Evolutionary conservation across 1,284 basidiomycete genomes (phyloP), one percentile per base, ranked within the genome.

Genomic region (Butyriboletus appendiculatus): DNA sequence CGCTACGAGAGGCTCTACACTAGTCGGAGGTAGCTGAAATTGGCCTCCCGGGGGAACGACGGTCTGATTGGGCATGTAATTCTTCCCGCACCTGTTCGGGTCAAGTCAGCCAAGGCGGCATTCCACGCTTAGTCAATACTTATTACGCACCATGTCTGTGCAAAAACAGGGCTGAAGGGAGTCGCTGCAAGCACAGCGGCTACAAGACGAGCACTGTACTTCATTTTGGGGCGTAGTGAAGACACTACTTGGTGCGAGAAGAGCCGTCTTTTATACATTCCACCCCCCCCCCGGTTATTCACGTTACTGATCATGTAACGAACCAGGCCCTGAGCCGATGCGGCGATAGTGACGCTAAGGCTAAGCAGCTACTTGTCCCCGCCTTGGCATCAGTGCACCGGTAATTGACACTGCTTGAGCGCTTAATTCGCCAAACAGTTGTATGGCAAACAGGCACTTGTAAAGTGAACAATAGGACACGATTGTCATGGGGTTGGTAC

Each of bases 21-120:
- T 84, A 0, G 68, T 66, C 0, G 69, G 67, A 1, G 85, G 81
- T 3, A 77, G 62, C 4, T 80, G 76, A 60, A 90, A 89, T 57
- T 82, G 72, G 37, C 86, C 86, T 33, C 77, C 81, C 12, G 85
- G 85, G 8, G 78, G 75, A n/a, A 80, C 74, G 7, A 81, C 67
- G 0, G 81, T 74, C 42, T 75, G 69, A 30, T 74, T 75, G 8
- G 72, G 51, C 78, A 81, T 82, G 62, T 81, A 90, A 61, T 87
- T 78, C 64, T 88, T 88, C 35, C 81, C 82, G 61, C 86, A 88
- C 85, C 86, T 85, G 35, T 38, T 26, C 5, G 8, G 8, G 12
- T 8, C 1, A 33, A 0, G 15, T 53, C 16, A 20, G 7, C 16
- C 6, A 15, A n/a, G n/a, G n/a, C 7, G 11, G 5, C 18, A n/a